A percentile compares a stretch with the other conserved stretches of the same genome.
Conservation (phyloP, 2,329 filamentous ascomycete genomes). For the Magnaporthiopsis rhizophila region DNA sequence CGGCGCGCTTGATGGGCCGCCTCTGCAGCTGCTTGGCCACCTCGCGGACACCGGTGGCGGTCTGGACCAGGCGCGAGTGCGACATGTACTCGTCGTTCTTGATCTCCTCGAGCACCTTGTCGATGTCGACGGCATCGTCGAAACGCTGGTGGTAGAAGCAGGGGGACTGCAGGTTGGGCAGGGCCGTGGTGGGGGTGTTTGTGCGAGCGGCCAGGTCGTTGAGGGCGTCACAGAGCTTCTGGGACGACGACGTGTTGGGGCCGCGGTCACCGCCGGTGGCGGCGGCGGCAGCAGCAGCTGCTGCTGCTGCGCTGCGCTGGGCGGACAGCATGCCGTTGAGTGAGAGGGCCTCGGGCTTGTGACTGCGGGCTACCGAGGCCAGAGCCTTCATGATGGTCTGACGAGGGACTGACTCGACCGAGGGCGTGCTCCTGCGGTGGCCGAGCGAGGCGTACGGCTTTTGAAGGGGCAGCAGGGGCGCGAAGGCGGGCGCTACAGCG, state of each 20-base stretch:
- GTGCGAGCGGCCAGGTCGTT: conserved; percentile 40
- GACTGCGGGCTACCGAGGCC: conserved; percentile 55
- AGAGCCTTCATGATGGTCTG: conserved; percentile 80
- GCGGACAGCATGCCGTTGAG: conserved; percentile 51
- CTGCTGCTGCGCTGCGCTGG: conserved; percentile 22
- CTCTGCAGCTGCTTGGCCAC: conserved; percentile 93
- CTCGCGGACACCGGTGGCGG: conserved; percentile 87
- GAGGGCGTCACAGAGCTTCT: conserved; percentile 56
- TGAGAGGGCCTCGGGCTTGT: conserved; percentile 55
- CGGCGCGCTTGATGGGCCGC: conserved; percentile 82
- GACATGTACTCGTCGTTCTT: conserved; percentile 82
- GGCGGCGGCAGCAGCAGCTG: too few relatives aligned
- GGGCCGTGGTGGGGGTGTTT: conserved; percentile 37
- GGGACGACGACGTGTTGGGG: conserved; percentile 39
- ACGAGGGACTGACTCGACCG: conserved; percentile 61
- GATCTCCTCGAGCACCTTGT: conserved; percentile 92
- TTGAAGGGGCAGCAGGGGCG: conserved; percentile 10
- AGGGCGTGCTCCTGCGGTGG: conserved; percentile 43
- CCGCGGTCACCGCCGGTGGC: conserved; percentile 20
- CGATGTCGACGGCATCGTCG: conserved; percentile 90
- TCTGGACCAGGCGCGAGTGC: conserved; percentile 89
- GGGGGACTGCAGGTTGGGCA: conserved; percentile 74
- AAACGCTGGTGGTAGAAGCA: conserved; percentile 98
- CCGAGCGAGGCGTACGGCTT: conserved; percentile 14
- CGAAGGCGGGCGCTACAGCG: conserved; percentile 8